These are phyloP conservation scores for Colletotrichum endophyticum DNA, from an alignment of 2,329 filamentous ascomycete species.

Conservation along the genomic window DNA sequence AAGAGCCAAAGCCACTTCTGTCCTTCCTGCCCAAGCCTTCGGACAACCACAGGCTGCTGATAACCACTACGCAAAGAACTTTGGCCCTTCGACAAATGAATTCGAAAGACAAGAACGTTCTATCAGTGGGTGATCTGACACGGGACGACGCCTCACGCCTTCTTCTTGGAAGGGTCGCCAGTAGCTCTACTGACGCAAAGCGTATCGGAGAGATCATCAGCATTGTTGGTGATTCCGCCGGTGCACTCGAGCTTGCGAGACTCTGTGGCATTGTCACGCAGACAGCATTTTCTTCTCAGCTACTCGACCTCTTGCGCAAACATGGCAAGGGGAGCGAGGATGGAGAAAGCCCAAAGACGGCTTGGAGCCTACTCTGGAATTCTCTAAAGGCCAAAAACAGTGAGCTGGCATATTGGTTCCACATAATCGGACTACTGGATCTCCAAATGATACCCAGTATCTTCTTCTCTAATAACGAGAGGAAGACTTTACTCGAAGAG, in stretches of 20 bases:
- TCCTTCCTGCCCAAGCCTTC: not conserved
- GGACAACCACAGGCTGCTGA: not conserved
- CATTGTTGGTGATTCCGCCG: not conserved
- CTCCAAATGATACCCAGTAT: not conserved
- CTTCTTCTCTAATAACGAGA: not conserved
- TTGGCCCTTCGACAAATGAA: not conserved
- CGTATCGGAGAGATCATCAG: not conserved
- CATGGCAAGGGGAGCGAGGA: not conserved
- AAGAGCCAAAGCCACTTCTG: not conserved
- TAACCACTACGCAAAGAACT: not conserved
- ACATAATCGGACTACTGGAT: not conserved
- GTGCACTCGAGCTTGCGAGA: not conserved
- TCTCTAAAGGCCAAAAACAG: not conserved
- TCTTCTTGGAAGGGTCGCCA: not conserved
- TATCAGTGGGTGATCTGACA: not conserved
- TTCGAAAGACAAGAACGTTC: not conserved
- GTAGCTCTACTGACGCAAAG: not conserved
- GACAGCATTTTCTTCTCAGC: not conserved
- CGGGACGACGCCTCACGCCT: not conserved
- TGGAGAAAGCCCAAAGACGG: not conserved
- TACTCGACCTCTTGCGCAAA: not conserved
- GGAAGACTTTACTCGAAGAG: not conserved
- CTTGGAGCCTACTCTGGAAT: not conserved
- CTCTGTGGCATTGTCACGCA: not conserved
- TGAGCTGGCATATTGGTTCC: not conserved